Percentiles rank a stretch among this genome's conserved stretches.
These are phyloP conservation scores for Botrytis squamosa DNA, from an alignment of 2,329 filamentous ascomycete species.

Conservation along the genomic window DNA sequence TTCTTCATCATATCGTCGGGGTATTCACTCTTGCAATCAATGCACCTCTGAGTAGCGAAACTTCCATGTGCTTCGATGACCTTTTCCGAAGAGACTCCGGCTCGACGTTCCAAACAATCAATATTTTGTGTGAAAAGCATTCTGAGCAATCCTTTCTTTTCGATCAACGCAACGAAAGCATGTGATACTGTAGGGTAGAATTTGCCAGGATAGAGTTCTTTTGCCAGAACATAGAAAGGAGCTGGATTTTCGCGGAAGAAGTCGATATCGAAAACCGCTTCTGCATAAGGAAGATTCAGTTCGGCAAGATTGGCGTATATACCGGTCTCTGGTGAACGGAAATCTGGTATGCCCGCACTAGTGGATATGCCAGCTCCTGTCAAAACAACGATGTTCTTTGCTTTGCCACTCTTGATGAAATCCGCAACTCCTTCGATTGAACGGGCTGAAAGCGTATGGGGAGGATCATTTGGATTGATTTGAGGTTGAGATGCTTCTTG, in stretches of 20 bases:
- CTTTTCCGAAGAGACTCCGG: slow-evolving; percentile 75
- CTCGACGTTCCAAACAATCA: slow-evolving; percentile 85
- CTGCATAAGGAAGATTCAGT: slow-evolving; percentile 81
- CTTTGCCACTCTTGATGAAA: slow-evolving; percentile 69
- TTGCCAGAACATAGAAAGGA: slow-evolving; percentile 89
- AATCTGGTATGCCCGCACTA: slow-evolving; percentile 79
- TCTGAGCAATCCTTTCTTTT: slow-evolving; percentile 72
- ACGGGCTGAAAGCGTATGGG: slow-evolving; percentile 65
- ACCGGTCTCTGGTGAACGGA: slow-evolving; percentile 87
- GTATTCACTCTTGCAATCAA: slow-evolving; percentile 76
- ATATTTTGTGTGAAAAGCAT: slow-evolving; percentile 98
- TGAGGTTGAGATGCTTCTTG: slow-evolving; percentile 72
- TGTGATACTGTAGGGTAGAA: slow-evolving; percentile 89
- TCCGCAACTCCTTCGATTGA: slow-evolving; percentile 74
- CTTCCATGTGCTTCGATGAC: slow-evolving; percentile 95
- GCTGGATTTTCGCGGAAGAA: slow-evolving; percentile 83
- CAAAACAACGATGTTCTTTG: slow-evolving; percentile 77
- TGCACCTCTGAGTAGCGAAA: slow-evolving; percentile 87
- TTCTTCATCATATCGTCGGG: slow-evolving; percentile 72
- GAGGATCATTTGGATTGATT: slow-evolving; percentile 59
- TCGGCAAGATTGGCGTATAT: slow-evolving; percentile 89
- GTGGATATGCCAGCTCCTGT: slow-evolving; percentile 89
- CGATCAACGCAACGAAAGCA: slow-evolving; percentile 79
- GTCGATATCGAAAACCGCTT: slow-evolving; percentile 89
- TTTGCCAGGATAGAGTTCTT: slow-evolving; percentile 87